Base-by-base conservation (phyloP, 75 land plant species). In the Pinus taeda region DNA sequence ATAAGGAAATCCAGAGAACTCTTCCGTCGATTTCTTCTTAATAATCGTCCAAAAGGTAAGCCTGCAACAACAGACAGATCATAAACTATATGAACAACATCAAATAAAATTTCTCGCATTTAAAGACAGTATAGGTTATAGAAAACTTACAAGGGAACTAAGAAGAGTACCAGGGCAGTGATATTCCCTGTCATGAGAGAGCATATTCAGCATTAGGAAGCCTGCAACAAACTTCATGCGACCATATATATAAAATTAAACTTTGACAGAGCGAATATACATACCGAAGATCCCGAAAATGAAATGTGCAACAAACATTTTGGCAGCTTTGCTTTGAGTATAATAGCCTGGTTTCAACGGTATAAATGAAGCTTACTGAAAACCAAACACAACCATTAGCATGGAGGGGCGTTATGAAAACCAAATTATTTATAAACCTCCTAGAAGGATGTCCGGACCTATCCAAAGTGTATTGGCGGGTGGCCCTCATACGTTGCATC, bases 1-100 rank as follows among this genome's bases (percentile, higher is more conserved):
- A 66, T 92, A 92, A 0, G 93, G 93, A 42, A 92, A 69, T 20
- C 89, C 89, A 20, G 91, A 89, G 63, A 92, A 92, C 30, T 90
- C 71, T 81, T 90, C 88, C 0, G 90, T 85, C 0, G 94, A 92
- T 62, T 73, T 85, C n/a, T 29, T 80, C 73, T 73, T 81, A 0
- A 83, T 67, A 76, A 92, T 83, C 80, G 82, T 87, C 82, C 73
- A 67, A 57, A 89, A 92, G 14, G 94, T 92, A 15, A 87, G 59
- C 57, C 94, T 92, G 61, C 26, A 70, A 71, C 13, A 15, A 7
- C 61, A 60, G 21, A 56, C 5, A 56, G 22, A 73, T 20, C 6
- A 45, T 9, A 37, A 71, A 36, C 4, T 30, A 55, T 42, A 4
- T 1, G 11, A 72, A n/a, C 3, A 72, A 3, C 0, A 69, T 1